phyloP scores from a whole-genome alignment of 2,329 filamentous ascomycete species.

The Trichoderma polysporum region DNA sequence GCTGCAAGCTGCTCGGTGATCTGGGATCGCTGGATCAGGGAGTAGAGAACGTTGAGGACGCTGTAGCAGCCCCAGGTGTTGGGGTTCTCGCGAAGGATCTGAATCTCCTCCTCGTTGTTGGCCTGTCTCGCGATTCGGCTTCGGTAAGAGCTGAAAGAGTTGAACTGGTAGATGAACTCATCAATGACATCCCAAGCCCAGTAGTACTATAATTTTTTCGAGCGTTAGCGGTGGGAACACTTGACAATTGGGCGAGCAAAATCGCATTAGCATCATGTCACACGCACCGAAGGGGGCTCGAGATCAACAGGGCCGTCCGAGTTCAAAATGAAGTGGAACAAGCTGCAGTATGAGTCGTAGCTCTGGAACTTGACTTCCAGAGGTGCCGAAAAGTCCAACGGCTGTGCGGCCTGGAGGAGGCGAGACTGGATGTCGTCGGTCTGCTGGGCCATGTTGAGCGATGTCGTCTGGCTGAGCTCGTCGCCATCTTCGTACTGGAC shows the following conservation, averaged over 20 bases:
- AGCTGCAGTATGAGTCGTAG: conserved; percentile 98
- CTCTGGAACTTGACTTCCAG: conserved; percentile 97
- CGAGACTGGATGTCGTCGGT: conserved; percentile 91
- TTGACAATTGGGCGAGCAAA: background rate
- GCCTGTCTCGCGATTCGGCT: conserved; percentile 82
- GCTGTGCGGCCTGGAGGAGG: conserved; percentile 86
- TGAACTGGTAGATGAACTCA: conserved; percentile 99
- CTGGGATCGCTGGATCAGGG: conserved; percentile 95
- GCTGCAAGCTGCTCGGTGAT: conserved; percentile 96
- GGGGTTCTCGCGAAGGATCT: conserved; percentile 89
- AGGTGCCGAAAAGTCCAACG: conserved; percentile 92
- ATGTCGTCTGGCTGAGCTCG: conserved; percentile 72
- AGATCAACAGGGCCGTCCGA: conserved; percentile 98
- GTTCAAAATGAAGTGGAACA: conserved; percentile 99
- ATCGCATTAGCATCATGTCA: background rate
- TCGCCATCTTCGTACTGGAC: conserved; percentile 89
- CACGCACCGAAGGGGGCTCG: conserved; percentile 88
- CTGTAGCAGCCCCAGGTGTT: conserved; percentile 99
- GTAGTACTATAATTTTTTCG: conserved; percentile 67
- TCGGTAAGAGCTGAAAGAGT: conserved; percentile 97
- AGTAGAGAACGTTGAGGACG: conserved; percentile 98
- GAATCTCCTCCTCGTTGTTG: conserved; percentile 87
- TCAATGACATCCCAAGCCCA: conserved; percentile 99
- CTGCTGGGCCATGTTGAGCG: conserved; percentile 68
- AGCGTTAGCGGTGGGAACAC: background rate